Conservation (phyloP, 352 stramenopile species). For the Globisporangium iwayamae region DNA sequence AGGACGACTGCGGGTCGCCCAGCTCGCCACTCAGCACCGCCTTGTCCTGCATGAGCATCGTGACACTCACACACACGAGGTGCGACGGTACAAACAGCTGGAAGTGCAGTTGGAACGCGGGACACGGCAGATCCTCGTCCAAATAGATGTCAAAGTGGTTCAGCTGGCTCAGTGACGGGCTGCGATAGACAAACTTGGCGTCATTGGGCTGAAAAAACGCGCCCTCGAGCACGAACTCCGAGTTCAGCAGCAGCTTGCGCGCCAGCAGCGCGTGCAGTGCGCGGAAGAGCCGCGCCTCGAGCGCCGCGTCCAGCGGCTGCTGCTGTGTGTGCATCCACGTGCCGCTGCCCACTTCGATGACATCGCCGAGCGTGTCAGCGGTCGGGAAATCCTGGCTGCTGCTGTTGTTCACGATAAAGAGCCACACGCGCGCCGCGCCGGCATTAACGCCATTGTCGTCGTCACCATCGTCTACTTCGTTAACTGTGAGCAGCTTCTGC, state of each 20-base stretch:
- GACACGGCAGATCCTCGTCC: conserved; percentile 40
- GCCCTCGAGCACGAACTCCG: conserved; percentile 38
- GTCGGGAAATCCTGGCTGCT: conserved; percentile 22
- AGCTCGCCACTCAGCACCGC: conserved; percentile 23
- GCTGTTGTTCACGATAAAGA: conserved; percentile 49
- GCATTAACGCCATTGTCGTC: not conserved
- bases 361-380: conserved; percentile 17
- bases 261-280: conserved; percentile 28
- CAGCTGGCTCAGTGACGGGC: conserved; percentile 45
- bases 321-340: conserved; percentile 16
- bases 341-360: conserved; percentile 30
- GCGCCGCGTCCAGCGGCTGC: conserved; percentile 1
- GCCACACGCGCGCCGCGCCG: conserved; percentile 28
- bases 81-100: conserved; percentile 38
- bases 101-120: conserved; percentile 51
- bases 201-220: conserved; percentile 50
- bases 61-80: conserved; percentile 48
- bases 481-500: conserved; percentile 32
- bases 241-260: conserved; percentile 29
- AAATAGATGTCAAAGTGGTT: conserved; percentile 71
- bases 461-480: conserved; percentile 7
- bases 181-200: conserved; percentile 57
- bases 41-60: conserved; percentile 34
- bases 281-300: conserved; percentile 40
- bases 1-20: conserved; percentile 38